Evolutionary conservation across 176 grass and related monocot species (phyloP).

Genomic region (Poa annua): DNA sequence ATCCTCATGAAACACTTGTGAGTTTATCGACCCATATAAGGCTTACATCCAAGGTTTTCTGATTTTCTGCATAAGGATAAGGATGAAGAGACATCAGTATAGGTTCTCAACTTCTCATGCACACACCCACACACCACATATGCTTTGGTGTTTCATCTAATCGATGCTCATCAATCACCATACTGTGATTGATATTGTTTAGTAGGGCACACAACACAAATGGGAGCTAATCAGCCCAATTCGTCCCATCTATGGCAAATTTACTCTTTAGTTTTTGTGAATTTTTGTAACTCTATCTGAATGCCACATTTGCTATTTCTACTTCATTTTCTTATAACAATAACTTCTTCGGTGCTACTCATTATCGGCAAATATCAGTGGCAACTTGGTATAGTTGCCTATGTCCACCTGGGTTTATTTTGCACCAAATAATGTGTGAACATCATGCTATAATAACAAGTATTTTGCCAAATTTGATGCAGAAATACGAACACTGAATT

Average conservation of each 20-base stretch:
- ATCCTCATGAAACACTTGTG: too few species aligned
- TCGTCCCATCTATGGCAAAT: background rate
- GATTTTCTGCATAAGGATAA: background rate
- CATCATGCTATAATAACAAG: background rate
- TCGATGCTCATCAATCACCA: background rate
- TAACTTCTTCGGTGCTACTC: background rate
- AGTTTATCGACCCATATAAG: too few species aligned
- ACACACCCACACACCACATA: background rate
- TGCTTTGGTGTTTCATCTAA: background rate
- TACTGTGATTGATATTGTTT: background rate
- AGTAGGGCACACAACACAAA: background rate
- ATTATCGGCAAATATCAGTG: constrained; percentile 10
- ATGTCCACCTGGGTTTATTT: background rate
- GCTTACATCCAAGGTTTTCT: background rate
- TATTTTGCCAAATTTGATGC: background rate
- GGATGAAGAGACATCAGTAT: background rate
- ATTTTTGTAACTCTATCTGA: background rate
- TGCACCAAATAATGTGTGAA: background rate
- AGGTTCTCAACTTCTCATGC: background rate
- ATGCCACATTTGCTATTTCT: constrained; percentile 19
- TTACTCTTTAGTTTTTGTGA: background rate
- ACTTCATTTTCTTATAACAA: background rate
- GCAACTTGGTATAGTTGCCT: background rate
- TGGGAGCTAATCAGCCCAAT: background rate
- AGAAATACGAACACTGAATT: background rate